phyloP scores from a whole-genome alignment of 331 rosid genomes.

The Malus hybrid region DNA sequence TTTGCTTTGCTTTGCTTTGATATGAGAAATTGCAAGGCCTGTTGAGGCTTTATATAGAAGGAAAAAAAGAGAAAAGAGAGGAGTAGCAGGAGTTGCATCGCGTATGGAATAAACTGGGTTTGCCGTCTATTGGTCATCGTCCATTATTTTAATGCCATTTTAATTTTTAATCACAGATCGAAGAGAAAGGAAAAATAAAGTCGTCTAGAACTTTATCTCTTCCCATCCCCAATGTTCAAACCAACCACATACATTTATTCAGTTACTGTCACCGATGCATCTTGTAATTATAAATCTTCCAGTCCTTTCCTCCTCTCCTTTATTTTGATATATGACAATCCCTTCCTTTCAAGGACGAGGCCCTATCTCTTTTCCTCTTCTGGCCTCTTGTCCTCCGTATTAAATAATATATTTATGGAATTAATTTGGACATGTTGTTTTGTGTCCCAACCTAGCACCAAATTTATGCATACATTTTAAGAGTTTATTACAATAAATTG shows the following conservation, averaged over 20 bases:
- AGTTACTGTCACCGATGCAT: constrained; percentile 42
- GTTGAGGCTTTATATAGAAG: constrained; percentile 54
- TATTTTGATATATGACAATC: neutral
- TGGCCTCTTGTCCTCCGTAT: too few species aligned
- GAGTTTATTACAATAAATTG: too few species aligned
- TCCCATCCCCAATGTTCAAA: neutral
- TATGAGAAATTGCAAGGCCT: constrained; percentile 17
- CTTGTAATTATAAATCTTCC: constrained; percentile 42
- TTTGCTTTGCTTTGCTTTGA: neutral
- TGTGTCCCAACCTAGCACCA: too few species aligned
- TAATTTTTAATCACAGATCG: constrained; percentile 13
- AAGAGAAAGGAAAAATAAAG: neutral
- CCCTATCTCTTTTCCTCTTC: too few species aligned
- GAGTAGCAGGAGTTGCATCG: constrained; percentile 23
- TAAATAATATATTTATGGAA: neutral
- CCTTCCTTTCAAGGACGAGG: neutral
- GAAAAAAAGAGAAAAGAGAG: constrained; percentile 20
- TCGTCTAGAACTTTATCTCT: neutral
- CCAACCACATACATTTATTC: constrained; percentile 18
- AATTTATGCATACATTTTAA: too few species aligned
- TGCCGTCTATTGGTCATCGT: constrained; percentile 33
- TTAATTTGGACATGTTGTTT: too few species aligned
- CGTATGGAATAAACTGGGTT: constrained; percentile 57
- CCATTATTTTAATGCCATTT: constrained; percentile 23
- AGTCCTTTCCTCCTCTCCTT: constrained; percentile 13